Conservation (phyloP, 2,329 filamentous ascomycete species). For the Coniochaeta ligniaria region DNA sequence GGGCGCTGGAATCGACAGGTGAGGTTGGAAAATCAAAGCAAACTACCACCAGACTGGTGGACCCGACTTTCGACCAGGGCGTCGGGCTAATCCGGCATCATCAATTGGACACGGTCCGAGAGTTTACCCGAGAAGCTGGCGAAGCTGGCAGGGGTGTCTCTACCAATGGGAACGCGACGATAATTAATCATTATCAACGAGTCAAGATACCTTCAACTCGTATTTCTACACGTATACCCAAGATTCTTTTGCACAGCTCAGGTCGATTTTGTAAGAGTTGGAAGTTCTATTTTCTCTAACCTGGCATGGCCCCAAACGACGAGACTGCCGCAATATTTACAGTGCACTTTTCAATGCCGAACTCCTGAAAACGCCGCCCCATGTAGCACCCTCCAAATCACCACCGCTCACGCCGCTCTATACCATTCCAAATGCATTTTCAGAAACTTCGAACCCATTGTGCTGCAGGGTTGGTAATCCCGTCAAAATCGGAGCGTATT, state of each 20-base stretch:
- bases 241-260: no score
- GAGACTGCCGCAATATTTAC: background rate
- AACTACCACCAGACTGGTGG: background rate
- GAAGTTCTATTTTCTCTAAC: background rate
- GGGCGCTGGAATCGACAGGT: constrained; percentile 9
- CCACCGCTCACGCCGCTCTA: background rate
- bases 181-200: background rate
- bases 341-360: background rate
- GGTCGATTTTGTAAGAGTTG: no score
- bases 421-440: background rate
- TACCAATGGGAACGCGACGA: background rate
- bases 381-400: background rate
- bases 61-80: constrained; percentile 1
- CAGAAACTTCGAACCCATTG: background rate
- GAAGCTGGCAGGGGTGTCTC: background rate
- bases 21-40: constrained; percentile 12
- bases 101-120: background rate
- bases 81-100: constrained; percentile 10
- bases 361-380: background rate
- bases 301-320: background rate
- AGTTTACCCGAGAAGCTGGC: background rate
- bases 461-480: background rate
- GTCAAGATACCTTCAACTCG: background rate
- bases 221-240: no score
- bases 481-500: background rate